Evolutionary conservation across 1,284 basidiomycete species (phyloP), one percentile per base, ranked within the genome.

Genomic region (Mycocalia duriaeana): DNA sequence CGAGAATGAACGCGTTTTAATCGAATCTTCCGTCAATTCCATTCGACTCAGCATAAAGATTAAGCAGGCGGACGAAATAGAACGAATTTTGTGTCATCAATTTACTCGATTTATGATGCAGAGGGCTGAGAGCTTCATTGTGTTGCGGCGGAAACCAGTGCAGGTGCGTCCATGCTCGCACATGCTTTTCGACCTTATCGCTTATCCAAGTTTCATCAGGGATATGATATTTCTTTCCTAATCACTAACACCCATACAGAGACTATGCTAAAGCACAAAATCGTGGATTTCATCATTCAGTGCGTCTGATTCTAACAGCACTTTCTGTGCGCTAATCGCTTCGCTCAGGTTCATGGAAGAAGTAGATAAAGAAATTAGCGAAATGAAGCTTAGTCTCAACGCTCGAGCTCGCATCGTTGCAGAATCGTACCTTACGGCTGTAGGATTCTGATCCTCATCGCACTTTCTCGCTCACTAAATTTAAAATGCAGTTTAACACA

Each of bases 21-120:
- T 99, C 69, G 96, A 99, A 68, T 88, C 95, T 0, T 92, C 90
- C 1, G 84, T 99, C 69, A 99, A 99, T 72, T 96, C 94, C 2
- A 90, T 99, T 61, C 85, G 96, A 25, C 75, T 99, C 53, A 91
- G 87, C 66, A 98, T 99, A 72, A 91, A 86, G 69, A 98, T 99
- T 69, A 99, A 99, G 70, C 96, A 99, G 65, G 94, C 96, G 23
- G 96, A 99, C 69, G 96, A 99, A 71, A 97, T 97, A 56, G 96
- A 99, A 67, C 82, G 89, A 50, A 96, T 99, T 57, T 73, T 99
- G 37, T 96, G 93, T 63, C 92, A 97, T 73, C 94, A 98, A 69
- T 98, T 99, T 67, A 96, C 94, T n/a, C 79, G 96, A 41, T 99
- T 99, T 75, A 89, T 99, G 85, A 98, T 94, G 88, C 93, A 95